Base-by-base conservation (phyloP, 352 stramenopile species). In the Globisporangium megalacanthum region DNA sequence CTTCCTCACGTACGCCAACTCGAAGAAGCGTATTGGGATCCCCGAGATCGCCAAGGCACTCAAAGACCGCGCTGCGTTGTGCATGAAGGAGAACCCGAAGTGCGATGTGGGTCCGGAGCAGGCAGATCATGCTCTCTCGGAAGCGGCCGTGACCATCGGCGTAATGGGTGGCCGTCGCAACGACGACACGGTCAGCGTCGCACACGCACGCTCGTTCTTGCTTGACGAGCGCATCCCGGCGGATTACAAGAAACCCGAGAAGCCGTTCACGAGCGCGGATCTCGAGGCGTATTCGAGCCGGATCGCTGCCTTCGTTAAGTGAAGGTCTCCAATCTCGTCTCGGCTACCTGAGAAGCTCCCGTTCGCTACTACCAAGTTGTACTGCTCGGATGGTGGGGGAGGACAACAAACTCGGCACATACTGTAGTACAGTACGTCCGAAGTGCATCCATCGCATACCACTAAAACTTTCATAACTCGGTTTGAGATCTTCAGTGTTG, bases 31-130 rank as follows among this genome's bases (percentile, higher is more conserved):
- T 11, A 42, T 87, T 8, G 67, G 67, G 7, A 61, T 77, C 36
- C 29, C 49, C 13, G 67, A 79, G 51, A 19, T 83, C 2, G 72
- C 49, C 0, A 52, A 61, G 6, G 47, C 63, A 6, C 72, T 77
- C 31, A 72, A 72, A 39, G 64, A 62, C n/a, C 72, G 72, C 1
- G 52, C 73, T 5, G 60, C 58, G 0, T 46, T 60, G 44, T 78
- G 68, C 48, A 15, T 63, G 20, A 46, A 62, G 22, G 68, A 61
- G 47, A 73, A 82, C 68, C 68, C 73, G 17, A 56, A 66, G 49
- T 66, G 73, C 37, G 67, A 60, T 17, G 77, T 77, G 49, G 63
- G 67, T 11, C 29, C 62, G 6, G 65, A 58, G n/a, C 67, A 74
- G 20, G 49, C 62, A 29, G 69, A 59, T 17, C 51, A 68, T 35